A percentile compares a stretch with the other conserved stretches of the same genome.
These are phyloP conservation scores for Candida broadrunensis DNA, from an alignment of 805 yeast genomes.

Conservation along the genomic window DNA sequence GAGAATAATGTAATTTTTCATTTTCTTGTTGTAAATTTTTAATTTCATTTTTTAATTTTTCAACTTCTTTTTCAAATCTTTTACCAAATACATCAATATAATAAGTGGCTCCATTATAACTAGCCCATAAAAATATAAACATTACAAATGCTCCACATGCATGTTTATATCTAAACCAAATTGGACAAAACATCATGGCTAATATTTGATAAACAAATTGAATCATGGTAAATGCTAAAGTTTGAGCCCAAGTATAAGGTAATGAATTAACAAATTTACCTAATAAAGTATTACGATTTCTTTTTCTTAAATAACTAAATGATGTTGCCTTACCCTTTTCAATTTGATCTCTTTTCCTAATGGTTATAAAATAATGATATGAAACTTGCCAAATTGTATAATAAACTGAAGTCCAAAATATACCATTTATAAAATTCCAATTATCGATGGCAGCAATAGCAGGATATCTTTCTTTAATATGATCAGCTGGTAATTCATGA, in stretches of 20 bases:
- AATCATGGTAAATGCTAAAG: conserved; percentile 77
- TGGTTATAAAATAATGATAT: conserved; percentile 90
- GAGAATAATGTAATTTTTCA: conserved; percentile 14
- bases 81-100: conserved; percentile 91
- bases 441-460: conserved; percentile 65
- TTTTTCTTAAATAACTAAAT: conserved; percentile 75
- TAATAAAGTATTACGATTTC: conserved; percentile 59
- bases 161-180: conserved; percentile 73
- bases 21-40: conserved; percentile 49
- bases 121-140: conserved; percentile 73
- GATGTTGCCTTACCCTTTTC: conserved; percentile 84
- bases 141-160: conserved; percentile 68
- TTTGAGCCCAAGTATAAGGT: conserved; percentile 82
- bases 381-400: conserved; percentile 87
- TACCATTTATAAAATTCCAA: conserved; percentile 71
- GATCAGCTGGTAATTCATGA: conserved; percentile 62
- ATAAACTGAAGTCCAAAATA: conserved; percentile 74
- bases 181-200: conserved; percentile 85
- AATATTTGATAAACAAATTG: conserved; percentile 84
- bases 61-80: conserved; percentile 82
- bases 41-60: conserved; percentile 68
- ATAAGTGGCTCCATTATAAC: conserved; percentile 93
- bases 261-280: conserved; percentile 78
- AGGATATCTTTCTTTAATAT: conserved; percentile 63
- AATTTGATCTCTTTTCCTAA: conserved; percentile 74